Evolutionary conservation across 495 filamentous ascomycete genomes (phyloP).

Genomic region (Cetradonia linearis): DNA sequence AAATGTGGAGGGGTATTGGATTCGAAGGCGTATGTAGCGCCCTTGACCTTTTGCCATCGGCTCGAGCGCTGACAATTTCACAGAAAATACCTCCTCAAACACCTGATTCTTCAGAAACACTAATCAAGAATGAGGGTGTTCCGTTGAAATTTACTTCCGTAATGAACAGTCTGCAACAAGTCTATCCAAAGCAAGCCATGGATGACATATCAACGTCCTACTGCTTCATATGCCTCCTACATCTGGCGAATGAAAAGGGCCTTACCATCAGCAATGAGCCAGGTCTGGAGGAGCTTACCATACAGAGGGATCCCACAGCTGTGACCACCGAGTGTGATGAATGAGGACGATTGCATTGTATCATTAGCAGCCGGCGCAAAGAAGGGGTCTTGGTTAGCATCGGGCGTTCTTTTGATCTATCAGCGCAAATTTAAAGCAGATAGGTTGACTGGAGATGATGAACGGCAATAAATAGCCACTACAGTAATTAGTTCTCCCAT

Average conservation of each 20-base stretch:
- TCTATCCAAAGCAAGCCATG: slow-evolving; percentile 76
- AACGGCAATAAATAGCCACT: neutral
- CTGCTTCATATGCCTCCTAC: slow-evolving; percentile 93
- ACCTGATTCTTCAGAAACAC: neutral
- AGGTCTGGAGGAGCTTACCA: slow-evolving; percentile 24
- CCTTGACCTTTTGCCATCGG: slow-evolving; percentile 4
- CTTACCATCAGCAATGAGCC: slow-evolving; percentile 34
- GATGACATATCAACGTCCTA: slow-evolving; percentile 93
- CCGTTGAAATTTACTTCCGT: slow-evolving; percentile 74
- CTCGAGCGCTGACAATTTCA: slow-evolving; percentile 12
- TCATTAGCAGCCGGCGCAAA: slow-evolving; percentile 8
- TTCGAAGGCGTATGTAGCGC: slow-evolving; percentile 38
- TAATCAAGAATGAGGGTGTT: slow-evolving; percentile 31
- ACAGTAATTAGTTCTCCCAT: neutral
- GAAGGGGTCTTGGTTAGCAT: slow-evolving; percentile 1
- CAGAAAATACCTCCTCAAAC: slow-evolving; percentile 4
- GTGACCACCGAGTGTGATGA: slow-evolving; percentile 18
- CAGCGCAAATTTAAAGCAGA: neutral
- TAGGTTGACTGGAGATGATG: slow-evolving; percentile 2
- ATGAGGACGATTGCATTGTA: neutral
- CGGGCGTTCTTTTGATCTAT: neutral
- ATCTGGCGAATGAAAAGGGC: slow-evolving; percentile 96
- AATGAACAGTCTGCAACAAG: slow-evolving; percentile 76
- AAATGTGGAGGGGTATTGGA: slow-evolving; percentile 88
- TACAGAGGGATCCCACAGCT: slow-evolving; percentile 22